A percentile compares a stretch with the other conserved stretches of the same genome.
These are phyloP conservation scores for Lipomyces orientalis DNA, from an alignment of 805 yeast genomes.

Conservation along the genomic window DNA sequence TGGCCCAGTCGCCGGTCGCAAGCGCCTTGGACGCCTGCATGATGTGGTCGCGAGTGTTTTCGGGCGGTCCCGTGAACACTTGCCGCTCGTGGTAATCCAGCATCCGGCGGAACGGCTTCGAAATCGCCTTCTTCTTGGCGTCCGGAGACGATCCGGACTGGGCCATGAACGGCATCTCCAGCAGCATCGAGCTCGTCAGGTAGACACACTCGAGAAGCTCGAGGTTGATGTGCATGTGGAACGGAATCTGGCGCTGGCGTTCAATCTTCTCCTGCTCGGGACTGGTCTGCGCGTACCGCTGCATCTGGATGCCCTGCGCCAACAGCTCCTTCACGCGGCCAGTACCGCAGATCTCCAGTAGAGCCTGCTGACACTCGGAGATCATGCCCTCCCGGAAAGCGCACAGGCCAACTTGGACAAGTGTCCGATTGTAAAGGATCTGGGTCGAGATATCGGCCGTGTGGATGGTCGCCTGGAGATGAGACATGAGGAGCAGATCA, in stretches of 20 bases:
- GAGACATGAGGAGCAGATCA: conserved; percentile 85
- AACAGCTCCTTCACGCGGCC: conserved; percentile 87
- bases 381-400: conserved; percentile 92
- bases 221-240: conserved; percentile 96
- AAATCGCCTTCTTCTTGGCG: conserved; percentile 66
- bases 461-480: conserved; percentile 81
- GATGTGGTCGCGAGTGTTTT: conserved; percentile 90
- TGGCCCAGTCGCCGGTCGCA: conserved; percentile 87
- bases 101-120: conserved; percentile 88
- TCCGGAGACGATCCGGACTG: conserved; percentile 58
- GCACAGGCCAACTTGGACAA: conserved; percentile 93
- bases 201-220: conserved; percentile 94
- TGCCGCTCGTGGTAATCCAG: conserved; percentile 93
- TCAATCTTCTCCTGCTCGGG: conserved; percentile 55
- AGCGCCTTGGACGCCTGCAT: conserved; percentile 90
- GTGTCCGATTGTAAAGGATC: conserved; percentile 91
- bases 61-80: conserved; percentile 96
- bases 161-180: conserved; percentile 91
- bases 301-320: conserved; percentile 80
- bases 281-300: conserved; percentile 63
- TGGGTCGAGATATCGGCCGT: conserved; percentile 85
- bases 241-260: conserved; percentile 85
- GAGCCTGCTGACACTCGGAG: conserved; percentile 81
- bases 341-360: conserved; percentile 86
- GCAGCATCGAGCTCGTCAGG: conserved; percentile 84